Evolutionary conservation across 2,329 filamentous ascomycete species (phyloP), one percentile per base, ranked within the genome.

Genomic region (Purpureocillium takamizusanense): DNA sequence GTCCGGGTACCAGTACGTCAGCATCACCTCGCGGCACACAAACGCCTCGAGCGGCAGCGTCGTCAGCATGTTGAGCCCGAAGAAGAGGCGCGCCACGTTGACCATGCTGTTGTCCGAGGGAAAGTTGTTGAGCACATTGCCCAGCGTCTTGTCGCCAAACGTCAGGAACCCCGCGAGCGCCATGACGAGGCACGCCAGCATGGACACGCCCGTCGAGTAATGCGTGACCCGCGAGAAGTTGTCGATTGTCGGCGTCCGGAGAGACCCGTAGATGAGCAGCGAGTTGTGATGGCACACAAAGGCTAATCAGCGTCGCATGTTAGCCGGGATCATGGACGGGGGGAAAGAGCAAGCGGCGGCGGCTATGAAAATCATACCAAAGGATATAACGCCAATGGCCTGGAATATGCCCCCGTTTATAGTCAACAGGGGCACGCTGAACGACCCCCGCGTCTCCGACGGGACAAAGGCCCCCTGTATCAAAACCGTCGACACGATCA

Each of bases 41-140:
- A 98, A 98, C 13, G 88, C 89, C 69, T 98, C 92, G 43, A 98
- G 81, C 0, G 92, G 92, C 28, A 98, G 70, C 2, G 92, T 97
- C 12, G 92, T 95, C 52, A 98, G 78, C 92, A 98, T 98, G 70
- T 98, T 98, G 48, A 98, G 75, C 2, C 92, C 92, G 56, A 98
- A 97, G 64, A 87, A 95, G 36, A 98, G 74, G 38, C 92, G 83
- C 16, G 92, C 92, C 42, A 98, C 74, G 62, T 95, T 97, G 56
- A 97, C 88, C 78, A 97, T 83, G 50, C 82, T 72, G 62, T 95
- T 97, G 62, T 94, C 80, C 15, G 80, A 71, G 2, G 89, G 85
- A 56, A 98, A 97, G 66, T 98, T 98, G 70, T 98, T 98, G 52
- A 98, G 79, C 37, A 98, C 87, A 59, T 98, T 98, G 56, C 92